Percentiles rank a stretch among this genome's conserved stretches.
Evolutionary conservation across 352 stramenopile species (phyloP).

Genomic region (Aphanomyces invadans): DNA sequence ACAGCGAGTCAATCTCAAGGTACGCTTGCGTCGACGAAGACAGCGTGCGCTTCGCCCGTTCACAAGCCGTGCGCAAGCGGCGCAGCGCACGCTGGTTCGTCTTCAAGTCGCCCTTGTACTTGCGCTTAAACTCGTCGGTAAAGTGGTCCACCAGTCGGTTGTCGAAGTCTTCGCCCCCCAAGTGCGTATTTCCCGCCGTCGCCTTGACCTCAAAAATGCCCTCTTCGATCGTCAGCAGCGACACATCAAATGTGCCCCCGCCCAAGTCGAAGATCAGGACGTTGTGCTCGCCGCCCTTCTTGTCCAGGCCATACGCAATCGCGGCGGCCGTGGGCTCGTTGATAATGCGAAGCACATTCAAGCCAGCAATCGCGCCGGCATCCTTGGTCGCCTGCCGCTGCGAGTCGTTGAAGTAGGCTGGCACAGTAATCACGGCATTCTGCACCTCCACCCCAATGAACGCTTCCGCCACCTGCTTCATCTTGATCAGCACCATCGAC

Average conservation of each 20-base stretch:
- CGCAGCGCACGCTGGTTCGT: conserved; percentile 73
- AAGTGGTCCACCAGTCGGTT: conserved; percentile 88
- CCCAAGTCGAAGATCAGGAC: conserved; percentile 91
- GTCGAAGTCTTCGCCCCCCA: conserved; percentile 90
- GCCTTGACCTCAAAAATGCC: conserved; percentile 93
- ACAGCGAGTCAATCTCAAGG: conserved; percentile 90
- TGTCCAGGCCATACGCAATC: conserved; percentile 85
- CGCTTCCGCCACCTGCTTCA: conserved; percentile 74
- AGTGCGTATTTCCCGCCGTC: conserved; percentile 85
- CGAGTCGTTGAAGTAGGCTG: conserved; percentile 96
- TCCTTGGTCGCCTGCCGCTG: conserved; percentile 93
- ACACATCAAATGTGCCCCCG: conserved; percentile 88
- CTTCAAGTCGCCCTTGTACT: conserved; percentile 74
- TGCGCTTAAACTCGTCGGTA: conserved; percentile 81
- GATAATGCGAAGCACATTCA: conserved; percentile 94
- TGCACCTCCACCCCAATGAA: conserved; percentile 64
- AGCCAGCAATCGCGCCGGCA: conserved; percentile 81
- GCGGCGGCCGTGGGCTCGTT: conserved; percentile 96
- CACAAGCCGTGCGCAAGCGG: conserved; percentile 85
- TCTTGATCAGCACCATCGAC: conserved; percentile 73
- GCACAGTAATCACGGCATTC: conserved; percentile 91
- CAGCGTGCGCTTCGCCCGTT: conserved; percentile 88
- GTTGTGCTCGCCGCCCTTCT: conserved; percentile 83
- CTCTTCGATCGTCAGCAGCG: conserved; percentile 85
- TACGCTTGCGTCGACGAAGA: conserved; percentile 78